Conservation (phyloP, 2,329 filamentous ascomycete species). For the Cordyceps militaris region DNA sequence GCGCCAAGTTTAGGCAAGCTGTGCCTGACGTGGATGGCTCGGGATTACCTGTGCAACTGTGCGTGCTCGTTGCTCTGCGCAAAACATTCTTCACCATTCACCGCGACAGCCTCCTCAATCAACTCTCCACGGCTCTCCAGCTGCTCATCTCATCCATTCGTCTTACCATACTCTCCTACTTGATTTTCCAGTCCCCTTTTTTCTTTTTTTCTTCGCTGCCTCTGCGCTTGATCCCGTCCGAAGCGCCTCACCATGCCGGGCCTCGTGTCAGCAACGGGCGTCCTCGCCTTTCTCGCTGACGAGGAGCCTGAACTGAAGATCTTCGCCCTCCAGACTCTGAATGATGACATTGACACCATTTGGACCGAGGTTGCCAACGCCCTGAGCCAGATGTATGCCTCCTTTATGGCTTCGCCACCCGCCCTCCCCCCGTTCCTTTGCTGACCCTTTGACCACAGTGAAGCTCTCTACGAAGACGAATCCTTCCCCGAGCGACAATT, state of each 20-base stretch:
- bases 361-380: conserved; percentile 96
- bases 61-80: conserved; percentile 16
- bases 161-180: background rate
- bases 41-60: conserved; percentile 21
- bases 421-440: background rate
- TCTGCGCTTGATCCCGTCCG: background rate
- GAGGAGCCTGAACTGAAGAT: conserved; percentile 90
- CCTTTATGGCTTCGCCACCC: background rate
- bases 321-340: conserved; percentile 90
- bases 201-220: background rate
- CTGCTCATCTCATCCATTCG: conserved; percentile 10
- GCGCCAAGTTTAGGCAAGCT: conserved; percentile 27
- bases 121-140: background rate
- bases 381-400: conserved; percentile 77
- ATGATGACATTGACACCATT: conserved; percentile 92
- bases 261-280: conserved; percentile 86
- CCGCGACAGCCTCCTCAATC: conserved; percentile 15
- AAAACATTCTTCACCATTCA: conserved; percentile 22
- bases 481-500: conserved; percentile 89
- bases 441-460: conserved; percentile 46
- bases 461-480: conserved; percentile 96
- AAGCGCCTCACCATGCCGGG: conserved; percentile 63
- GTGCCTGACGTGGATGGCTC: conserved; percentile 35
- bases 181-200: background rate
- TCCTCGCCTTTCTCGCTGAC: conserved; percentile 91